Evolutionary conservation across 2,329 filamentous ascomycete genomes (phyloP).

Genomic region (Microcyclosporella mali): DNA sequence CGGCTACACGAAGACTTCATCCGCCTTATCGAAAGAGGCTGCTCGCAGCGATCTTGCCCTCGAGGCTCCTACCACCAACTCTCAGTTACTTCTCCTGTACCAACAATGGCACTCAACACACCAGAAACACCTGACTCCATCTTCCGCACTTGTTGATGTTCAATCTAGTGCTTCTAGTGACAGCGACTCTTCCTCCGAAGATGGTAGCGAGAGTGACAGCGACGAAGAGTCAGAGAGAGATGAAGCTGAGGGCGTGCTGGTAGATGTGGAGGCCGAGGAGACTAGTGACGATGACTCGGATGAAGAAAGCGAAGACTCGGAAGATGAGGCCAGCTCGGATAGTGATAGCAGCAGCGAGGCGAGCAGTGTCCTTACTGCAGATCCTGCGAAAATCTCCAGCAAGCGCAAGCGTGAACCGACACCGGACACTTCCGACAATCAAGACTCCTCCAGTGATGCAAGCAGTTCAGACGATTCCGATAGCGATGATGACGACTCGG

Average conservation of each 20-base stretch:
- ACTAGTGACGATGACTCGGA: conserved; percentile 22
- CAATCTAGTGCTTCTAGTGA: no score
- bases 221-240: conserved; percentile 14
- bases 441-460: conserved; percentile 3
- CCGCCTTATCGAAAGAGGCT: conserved; percentile 28
- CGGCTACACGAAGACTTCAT: conserved; percentile 29
- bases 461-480: conserved; percentile 10
- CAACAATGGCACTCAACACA: conserved; percentile 20
- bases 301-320: conserved; percentile 11
- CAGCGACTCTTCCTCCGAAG: conserved; percentile 6
- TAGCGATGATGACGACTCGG: conserved; percentile 16
- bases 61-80: conserved; percentile 8
- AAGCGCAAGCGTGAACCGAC: conserved; percentile 3
- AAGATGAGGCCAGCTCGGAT: conserved; percentile 4
- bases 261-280: conserved; percentile 22
- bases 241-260: conserved; percentile 12
- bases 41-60: conserved; percentile 22
- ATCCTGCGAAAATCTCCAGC: background rate
- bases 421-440: conserved; percentile 6
- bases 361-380: background rate
- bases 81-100: conserved; percentile 22
- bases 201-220: conserved; percentile 10
- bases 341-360: background rate
- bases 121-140: conserved; percentile 14
- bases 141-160: conserved; percentile 3